Conservation (phyloP, 2,329 filamentous ascomycete genomes). For the Emydomyces testavorans region DNA sequence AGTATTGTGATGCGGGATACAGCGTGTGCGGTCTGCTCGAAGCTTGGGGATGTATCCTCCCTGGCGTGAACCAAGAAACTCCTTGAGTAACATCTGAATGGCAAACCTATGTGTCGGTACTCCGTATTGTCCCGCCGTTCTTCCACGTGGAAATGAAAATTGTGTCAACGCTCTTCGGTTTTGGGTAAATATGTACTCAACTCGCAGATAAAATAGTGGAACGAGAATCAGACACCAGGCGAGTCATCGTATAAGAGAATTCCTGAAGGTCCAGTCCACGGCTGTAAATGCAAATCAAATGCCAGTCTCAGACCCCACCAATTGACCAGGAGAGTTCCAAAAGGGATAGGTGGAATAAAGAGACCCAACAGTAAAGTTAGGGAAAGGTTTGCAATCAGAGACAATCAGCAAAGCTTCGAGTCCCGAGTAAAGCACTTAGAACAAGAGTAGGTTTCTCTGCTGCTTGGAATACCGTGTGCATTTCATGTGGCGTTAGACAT, state of each 20-base stretch:
- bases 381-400: too few species aligned
- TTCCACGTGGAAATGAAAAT: conserved; percentile 4
- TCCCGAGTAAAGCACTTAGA: too few species aligned
- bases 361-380: not conserved
- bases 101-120: not conserved
- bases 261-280: not conserved
- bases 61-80: not conserved
- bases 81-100: not conserved
- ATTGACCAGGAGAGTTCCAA: not conserved
- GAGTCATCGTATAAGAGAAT: not conserved
- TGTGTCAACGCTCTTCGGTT: not conserved
- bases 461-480: too few species aligned
- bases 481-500: conserved; percentile 6
- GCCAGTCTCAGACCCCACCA: not conserved
- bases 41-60: not conserved
- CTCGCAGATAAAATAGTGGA: not conserved
- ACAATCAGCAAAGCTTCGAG: too few species aligned
- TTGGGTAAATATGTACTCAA: too few species aligned
- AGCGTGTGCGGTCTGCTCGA: not conserved
- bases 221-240: not conserved
- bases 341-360: not conserved
- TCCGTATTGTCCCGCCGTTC: not conserved
- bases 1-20: not conserved
- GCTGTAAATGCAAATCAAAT: not conserved
- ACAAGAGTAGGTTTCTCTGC: not conserved